Base-by-base conservation (phyloP, 148 eudicot genomes). In the Suaeda aralocaspica region DNA sequence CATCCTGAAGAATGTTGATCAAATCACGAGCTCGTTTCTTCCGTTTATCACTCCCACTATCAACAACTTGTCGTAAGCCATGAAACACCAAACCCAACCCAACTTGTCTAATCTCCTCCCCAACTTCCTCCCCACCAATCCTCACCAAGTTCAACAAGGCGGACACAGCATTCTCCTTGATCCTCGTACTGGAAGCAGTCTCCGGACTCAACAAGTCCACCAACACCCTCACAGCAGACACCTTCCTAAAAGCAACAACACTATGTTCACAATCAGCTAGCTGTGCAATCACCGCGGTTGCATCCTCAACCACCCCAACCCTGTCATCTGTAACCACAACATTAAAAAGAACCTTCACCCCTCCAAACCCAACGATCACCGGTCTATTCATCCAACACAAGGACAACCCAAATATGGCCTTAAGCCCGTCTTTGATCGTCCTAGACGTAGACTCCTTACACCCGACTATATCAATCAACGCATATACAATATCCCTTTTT, bases 241-340 rank as follows among this genome's bases (percentile, higher is more conserved):
- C 89, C 84, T 45, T 78, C 61, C 73, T 39, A 49, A 88, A 87
- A 26, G 76, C 89, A 2, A 4, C 41, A 7, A 50, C 67, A 2
- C 83, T 76, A 70, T 78, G 85, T 46, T 79, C 90, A 61, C 88
- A 88, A 19, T 86, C 96, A 0, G 96, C 92, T 2, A 92, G 24
- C 48, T 92, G 96, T 3, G 91, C 96, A 31, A 93, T 87, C 55
- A 93, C 98, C 18, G 98, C 96, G 4, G 96, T 87, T 0, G 86
- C 85, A 55, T 93, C 98, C 78, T 93, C 96, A 19, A 89, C 71
- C 6, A 93, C 31, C 52, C 96, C 98, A 9, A 80, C 77, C 74
- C 64, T 66, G 36, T 83, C 84, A 29, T 84, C 96, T 44, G 77
- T 76, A 26, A 81, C 78, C 53, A 88, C 85, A 56, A 88, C 33